A percentile compares a stretch with the other conserved stretches of the same genome.
Conservation (phyloP, 306 rosid genomes). For the Castanea sativa region DNA sequence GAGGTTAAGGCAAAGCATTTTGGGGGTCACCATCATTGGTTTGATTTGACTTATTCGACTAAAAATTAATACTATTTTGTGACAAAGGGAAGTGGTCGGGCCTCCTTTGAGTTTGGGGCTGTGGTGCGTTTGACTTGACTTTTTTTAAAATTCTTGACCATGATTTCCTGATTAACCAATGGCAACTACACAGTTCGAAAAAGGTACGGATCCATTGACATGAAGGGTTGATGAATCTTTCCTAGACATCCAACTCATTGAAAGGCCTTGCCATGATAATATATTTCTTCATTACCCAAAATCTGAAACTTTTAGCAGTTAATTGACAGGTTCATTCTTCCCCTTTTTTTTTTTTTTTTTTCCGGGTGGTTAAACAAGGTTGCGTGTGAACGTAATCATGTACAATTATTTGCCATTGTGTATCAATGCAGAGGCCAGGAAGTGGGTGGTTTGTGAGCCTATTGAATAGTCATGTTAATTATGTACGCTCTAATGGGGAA, state of each 20-base stretch:
- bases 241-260: constrained; percentile 38
- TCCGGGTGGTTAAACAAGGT: constrained; percentile 38
- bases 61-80: too few relatives aligned
- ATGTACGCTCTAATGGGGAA: constrained; percentile 90
- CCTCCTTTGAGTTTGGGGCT: too few relatives aligned
- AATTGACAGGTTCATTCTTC: constrained; percentile 18
- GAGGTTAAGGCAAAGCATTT: too few relatives aligned
- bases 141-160: too few relatives aligned
- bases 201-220: background rate
- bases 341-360: too few relatives aligned
- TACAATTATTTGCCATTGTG: constrained; percentile 64
- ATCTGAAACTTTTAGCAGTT: constrained; percentile 86
- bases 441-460: constrained; percentile 98
- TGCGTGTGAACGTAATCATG: constrained; percentile 78
- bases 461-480: constrained; percentile 61
- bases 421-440: constrained; percentile 91
- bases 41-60: too few relatives aligned
- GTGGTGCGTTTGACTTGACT: too few relatives aligned
- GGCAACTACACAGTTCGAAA: background rate
- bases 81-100: too few relatives aligned
- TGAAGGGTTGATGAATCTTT: too few relatives aligned
- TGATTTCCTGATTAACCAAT: background rate
- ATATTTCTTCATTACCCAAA: constrained; percentile 54
- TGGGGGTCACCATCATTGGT: too few relatives aligned
- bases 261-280: constrained; percentile 31